Base-by-base conservation (phyloP, 768 basidiomycete species). In the Galerina marginata region DNA sequence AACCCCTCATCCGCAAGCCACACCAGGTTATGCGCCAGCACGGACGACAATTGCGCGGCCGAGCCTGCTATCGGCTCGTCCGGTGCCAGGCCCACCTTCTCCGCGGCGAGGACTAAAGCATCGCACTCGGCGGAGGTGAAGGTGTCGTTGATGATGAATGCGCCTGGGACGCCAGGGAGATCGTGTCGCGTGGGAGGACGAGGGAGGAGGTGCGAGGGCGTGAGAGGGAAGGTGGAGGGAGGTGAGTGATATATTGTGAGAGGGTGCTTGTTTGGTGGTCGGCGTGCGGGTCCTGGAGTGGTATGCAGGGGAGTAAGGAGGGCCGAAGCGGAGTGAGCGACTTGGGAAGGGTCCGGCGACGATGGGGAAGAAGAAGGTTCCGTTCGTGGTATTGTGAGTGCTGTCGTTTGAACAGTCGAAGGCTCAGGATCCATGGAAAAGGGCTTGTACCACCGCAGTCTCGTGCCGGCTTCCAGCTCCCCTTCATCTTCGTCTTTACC, bases 251-350 rank as follows among this genome's bases (percentile, higher is more conserved):
- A 80, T n/a, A 86, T 80, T 15, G 82, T 77, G 0, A 81, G 81
- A 9, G 81, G 77, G 68, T 83, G 79, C 42, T 79, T 76, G 66
- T 86, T 86, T 20, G 83, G 83, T 0, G 84, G 84, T 10, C 81
- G 77, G 16, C 84, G 79, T 1, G 78, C 77, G n/a, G 77, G 73
- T 0, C 81, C 84, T 5, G 77, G 77, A 1, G 78, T 79, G 20
- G 72, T 76, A 36, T 76, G 72, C 1, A 77, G 69, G 5, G 72
- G 70, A 23, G 65, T 65, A 25, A 77, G 65, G 26, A 64, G 64
- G 4, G 59, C 45, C 3, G 58, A 33, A 16, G 72, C 71, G 0
- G 59, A 49, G 9, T 57, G 46, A 20, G 65, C 60, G 6, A 71
- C 57, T n/a, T 43, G 38, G 14, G 56, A 65, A 7, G 67, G 49